These are phyloP conservation scores for Zygoascus hellenicus DNA, from an alignment of 1,139 yeast genomes.

Conservation along the genomic window DNA sequence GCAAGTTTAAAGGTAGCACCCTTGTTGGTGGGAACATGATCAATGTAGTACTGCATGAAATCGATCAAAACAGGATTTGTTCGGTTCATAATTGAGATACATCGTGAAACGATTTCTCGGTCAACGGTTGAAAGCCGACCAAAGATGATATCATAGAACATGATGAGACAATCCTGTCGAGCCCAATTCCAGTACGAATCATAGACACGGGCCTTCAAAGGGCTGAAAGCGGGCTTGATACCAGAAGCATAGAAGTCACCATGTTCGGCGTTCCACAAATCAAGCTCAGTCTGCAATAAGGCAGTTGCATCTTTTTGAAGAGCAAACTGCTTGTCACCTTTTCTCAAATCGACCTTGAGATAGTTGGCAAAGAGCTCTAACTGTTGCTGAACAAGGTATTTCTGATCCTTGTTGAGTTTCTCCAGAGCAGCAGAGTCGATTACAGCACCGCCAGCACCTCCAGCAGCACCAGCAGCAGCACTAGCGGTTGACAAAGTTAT, in stretches of 20 bases:
- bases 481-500: constrained; percentile 66
- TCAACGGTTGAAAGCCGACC: constrained; percentile 87
- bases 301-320: constrained; percentile 85
- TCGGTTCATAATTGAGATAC: constrained; percentile 97
- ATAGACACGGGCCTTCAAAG: constrained; percentile 89
- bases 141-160: constrained; percentile 93
- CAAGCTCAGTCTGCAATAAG: constrained; percentile 82
- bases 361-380: constrained; percentile 92
- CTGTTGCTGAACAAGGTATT: constrained; percentile 87
- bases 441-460: constrained; percentile 63
- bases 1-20: constrained; percentile 90
- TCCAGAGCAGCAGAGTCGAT: constrained; percentile 96
- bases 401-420: constrained; percentile 86
- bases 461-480: constrained; percentile 48
- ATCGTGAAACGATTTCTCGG: constrained; percentile 92
- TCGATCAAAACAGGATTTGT: constrained; percentile 89
- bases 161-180: constrained; percentile 88
- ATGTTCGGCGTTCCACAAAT: constrained; percentile 88
- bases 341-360: constrained; percentile 83
- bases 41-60: constrained; percentile 96
- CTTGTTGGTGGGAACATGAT: constrained; percentile 80
- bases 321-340: constrained; percentile 80
- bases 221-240: constrained; percentile 81
- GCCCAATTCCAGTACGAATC: constrained; percentile 99
- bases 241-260: constrained; percentile 95